A percentile compares a stretch with the other conserved stretches of the same genome.
Evolutionary conservation across 768 basidiomycete genomes (phyloP).

Genomic region (Kwoniella europaea): DNA sequence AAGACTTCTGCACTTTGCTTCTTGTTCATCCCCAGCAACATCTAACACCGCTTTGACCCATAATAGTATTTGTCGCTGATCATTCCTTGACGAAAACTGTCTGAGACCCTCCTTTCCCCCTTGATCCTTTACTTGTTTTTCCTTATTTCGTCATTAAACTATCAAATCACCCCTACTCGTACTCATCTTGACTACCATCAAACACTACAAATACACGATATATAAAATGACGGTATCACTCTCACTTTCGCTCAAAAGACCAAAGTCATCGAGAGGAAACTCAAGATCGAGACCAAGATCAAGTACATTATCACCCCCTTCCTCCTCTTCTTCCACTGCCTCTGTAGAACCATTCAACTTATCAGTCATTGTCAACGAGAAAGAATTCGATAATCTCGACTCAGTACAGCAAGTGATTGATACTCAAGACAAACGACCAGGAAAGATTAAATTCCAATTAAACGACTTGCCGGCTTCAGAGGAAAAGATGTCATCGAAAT

Average conservation of each 20-base stretch:
- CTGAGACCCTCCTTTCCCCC: conserved; percentile 1
- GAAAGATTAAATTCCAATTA: conserved; percentile 5
- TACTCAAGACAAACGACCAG: not conserved
- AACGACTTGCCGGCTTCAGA: not conserved
- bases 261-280: not conserved
- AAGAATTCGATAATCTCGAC: not conserved
- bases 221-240: not conserved
- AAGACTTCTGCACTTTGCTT: not conserved
- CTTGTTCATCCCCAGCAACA: not conserved
- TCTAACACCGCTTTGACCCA: not conserved
- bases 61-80: not conserved
- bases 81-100: not conserved
- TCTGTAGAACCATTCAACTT: conserved; percentile 1
- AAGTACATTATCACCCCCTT: not conserved
- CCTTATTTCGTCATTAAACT: not conserved
- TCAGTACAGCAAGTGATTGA: not conserved
- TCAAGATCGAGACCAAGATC: not conserved
- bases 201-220: not conserved
- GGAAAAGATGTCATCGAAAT: conserved; percentile 9
- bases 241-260: not conserved
- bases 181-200: not conserved
- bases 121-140: not conserved
- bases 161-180: not conserved
- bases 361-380: conserved; percentile 1
- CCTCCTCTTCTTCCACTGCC: not conserved